Evolutionary conservation across 371 early-diverging fungal species (phyloP), one percentile per base, ranked within the genome.

Genomic region (Zychaea mexicana): DNA sequence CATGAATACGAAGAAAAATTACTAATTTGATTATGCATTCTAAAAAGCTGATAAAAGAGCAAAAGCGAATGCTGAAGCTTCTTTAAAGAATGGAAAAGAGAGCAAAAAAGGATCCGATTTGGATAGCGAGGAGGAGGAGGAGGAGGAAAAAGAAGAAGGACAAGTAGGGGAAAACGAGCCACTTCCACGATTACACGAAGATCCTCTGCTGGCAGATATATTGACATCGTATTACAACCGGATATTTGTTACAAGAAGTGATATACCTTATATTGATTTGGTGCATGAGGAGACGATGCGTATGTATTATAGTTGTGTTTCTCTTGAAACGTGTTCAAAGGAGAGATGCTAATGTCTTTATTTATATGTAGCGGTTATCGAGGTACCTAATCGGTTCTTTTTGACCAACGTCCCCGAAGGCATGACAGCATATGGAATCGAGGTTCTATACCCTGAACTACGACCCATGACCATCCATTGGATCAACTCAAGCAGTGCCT

Each of bases 211-310:
- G 49, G 58, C 59, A 4, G 61, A 64, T 19, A 63, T 68, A 0
- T 24, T 78, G 10, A 30, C 21, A 8, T 65, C 73, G 26, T 74
- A 74, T 52, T 85, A 83, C 66, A 84, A 85, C 61, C 55, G 71
- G 17, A 47, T 86, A 8, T 80, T 67, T 30, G 59, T 81, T 30
- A 85, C 85, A 84, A 72, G 83, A 13, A 72, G 71, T 52, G 79
- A 80, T 28, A 67, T 78, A 19, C 79, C 79, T 2, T 77, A 72
- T 53, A 62, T 86, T 54, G 72, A 86, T 61, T 64, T 86, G n/a
- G 60, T 72, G 6, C 78, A 79, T 15, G 69, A 71, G 22, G 83
- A 82, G 52, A 47, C 38, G 28, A n/a, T 62, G 24, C 66, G 72
- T 73, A 68, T 69, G 52, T 38, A 36, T 42, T 6, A 42, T 42